Conservation (phyloP, 2,329 filamentous ascomycete genomes). For the Aspergillus aculeatinus region DNA sequence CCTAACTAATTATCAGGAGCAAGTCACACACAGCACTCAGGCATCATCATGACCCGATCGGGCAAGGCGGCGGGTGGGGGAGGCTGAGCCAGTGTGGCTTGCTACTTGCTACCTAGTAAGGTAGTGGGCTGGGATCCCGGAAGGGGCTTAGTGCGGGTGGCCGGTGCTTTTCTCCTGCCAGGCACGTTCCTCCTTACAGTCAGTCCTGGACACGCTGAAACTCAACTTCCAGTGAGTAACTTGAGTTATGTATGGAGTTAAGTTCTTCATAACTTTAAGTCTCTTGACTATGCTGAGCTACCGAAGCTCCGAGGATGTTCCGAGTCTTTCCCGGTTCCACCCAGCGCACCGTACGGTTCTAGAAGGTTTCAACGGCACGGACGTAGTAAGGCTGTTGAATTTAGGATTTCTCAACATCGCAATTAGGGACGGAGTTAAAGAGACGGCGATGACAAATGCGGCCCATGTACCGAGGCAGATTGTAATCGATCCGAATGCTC, state of each 20-base stretch:
- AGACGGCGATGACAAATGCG: not conserved
- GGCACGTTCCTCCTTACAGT: not conserved
- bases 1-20: not conserved
- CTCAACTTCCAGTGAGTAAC: too few species aligned
- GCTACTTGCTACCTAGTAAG: not conserved
- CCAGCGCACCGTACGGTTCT: not conserved
- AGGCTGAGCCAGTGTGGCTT: not conserved
- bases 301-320: not conserved
- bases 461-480: not conserved
- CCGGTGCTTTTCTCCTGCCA: not conserved
- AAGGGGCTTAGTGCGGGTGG: not conserved
- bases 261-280: too few species aligned
- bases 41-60: not conserved
- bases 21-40: not conserved
- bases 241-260: too few species aligned
- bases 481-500: not conserved
- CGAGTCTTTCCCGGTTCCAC: not conserved
- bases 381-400: too few species aligned
- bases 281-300: too few species aligned
- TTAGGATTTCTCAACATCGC: not conserved
- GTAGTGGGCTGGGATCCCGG: not conserved
- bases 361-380: not conserved
- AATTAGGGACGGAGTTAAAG: not conserved
- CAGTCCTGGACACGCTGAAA: too few species aligned
- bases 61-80: slow-evolving; percentile 4